Conservation (phyloP, 2,329 filamentous ascomycete genomes). For the Sporothrix protearum region DNA sequence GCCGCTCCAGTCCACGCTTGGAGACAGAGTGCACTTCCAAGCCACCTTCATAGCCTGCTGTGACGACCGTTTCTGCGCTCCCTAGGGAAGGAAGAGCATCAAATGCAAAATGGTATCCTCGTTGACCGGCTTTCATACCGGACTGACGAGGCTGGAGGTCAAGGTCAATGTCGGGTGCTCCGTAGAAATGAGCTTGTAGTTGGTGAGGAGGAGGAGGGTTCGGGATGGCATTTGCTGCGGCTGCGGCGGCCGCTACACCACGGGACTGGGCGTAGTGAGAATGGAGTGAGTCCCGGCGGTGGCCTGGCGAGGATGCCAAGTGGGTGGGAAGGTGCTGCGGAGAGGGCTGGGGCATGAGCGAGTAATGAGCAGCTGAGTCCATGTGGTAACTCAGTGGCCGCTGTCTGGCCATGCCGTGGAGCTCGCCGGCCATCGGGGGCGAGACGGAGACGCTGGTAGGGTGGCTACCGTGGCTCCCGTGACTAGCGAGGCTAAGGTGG, state of each 20-base stretch:
- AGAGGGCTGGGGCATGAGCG: conserved; percentile 23
- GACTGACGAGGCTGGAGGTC: conserved; percentile 44
- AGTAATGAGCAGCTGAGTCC: conserved; percentile 42
- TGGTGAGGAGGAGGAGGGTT: conserved; percentile 70
- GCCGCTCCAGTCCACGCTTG: conserved; percentile 65
- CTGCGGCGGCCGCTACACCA: conserved; percentile 30
- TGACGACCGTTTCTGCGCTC: conserved; percentile 59
- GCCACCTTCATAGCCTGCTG: conserved; percentile 77
- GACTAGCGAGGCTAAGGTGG: conserved; percentile 26
- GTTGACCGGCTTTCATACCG: conserved; percentile 60
- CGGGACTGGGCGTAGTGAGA: conserved; percentile 50
- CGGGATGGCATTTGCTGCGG: conserved; percentile 26
- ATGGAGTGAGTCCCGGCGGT: conserved; percentile 49
- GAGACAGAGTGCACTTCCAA: conserved; percentile 72
- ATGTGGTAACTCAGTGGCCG: conserved; percentile 56
- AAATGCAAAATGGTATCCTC: conserved; percentile 76
- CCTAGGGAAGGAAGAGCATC: conserved; percentile 60
- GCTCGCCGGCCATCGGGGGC: conserved; percentile 34
- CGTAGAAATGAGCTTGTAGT: conserved; percentile 73
- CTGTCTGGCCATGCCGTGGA: conserved; percentile 31
- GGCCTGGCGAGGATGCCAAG: conserved; percentile 35
- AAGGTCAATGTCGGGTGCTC: conserved; percentile 68
- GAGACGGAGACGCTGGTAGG: conserved; percentile 39
- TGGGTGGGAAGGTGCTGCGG: conserved; percentile 42
- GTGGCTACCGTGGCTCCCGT: conserved; percentile 24